Base-by-base conservation (phyloP, 805 yeast genomes). In the Myxozyma geophila region DNA sequence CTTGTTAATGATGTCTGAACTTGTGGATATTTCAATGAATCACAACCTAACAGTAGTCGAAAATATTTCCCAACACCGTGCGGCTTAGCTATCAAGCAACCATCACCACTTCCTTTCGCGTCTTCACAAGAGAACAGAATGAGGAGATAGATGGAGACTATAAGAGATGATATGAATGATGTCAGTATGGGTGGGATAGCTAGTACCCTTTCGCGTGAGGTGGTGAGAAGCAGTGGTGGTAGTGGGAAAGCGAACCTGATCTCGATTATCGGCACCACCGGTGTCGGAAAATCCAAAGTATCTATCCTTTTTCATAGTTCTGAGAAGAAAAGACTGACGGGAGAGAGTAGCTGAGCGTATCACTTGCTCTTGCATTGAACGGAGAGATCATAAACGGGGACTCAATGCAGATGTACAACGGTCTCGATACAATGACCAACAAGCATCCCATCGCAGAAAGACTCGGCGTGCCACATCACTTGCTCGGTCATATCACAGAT, bases 321-420 rank as follows among this genome's bases (percentile, higher is more conserved):
- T 17, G 28, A 23, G 15, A 15, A 23, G 17, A 28, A 35, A 33
- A 44, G 28, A 28, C 28, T 28, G 28, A 28, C 28, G 2, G 5
- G 28, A 28, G 28, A 28, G 28, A 28, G 28, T 28, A 85, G 81
- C 82, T 89, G 64, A 83, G 90, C 52, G 85, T 91, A 1, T 93
- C 91, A 64, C 74, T 95, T 21, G 97, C 98, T 10, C 81, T 83
- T 69, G 81, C 81, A 35, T 82, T 88, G 58, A 83, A 87, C 72
- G 98, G 98, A 21, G 98, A 95, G 73, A 81, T 95, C 67, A 89
- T 95, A 67, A 95, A 95, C 75, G 97, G 96, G 0, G 99, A 95
- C 74, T 91, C 98, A 0, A 92, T 95, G 98, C 99, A 95, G 76
- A 89, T 95, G 80, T 95, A 95, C 75, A 77, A 79, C 46, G 87